Percentiles rank a stretch among this genome's conserved stretches.
Evolutionary conservation across 345 rosid genomes (phyloP).

Genomic region (Citropsis articulata): DNA sequence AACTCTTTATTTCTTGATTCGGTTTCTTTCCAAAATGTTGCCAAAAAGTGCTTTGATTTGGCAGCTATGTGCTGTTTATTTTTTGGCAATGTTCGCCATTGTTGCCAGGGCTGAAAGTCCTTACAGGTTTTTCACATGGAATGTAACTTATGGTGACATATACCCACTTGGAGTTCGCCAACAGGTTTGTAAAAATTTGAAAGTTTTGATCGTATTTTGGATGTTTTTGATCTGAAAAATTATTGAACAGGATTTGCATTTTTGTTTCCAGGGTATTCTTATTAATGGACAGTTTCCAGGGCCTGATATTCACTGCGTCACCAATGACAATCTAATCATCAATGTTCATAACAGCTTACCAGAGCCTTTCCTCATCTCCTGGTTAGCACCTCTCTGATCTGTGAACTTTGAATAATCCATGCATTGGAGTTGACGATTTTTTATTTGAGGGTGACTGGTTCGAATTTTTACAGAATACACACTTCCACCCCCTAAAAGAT

Average conservation of each 20-base stretch:
- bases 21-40: not conserved
- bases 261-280: slow-evolving; percentile 65
- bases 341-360: slow-evolving; percentile 72
- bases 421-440: not conserved
- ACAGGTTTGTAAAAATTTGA: slow-evolving; percentile 32
- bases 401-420: not conserved
- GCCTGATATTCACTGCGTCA: slow-evolving; percentile 69
- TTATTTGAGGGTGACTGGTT: not conserved
- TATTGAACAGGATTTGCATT: not conserved
- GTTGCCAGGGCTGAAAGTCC: slow-evolving; percentile 59
- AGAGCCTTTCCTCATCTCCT: slow-evolving; percentile 86
- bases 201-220: not conserved
- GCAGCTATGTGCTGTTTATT: not conserved
- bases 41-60: not conserved
- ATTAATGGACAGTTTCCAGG: slow-evolving; percentile 97
- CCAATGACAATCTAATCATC: slow-evolving; percentile 85
- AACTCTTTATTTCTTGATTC: not conserved
- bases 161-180: slow-evolving; percentile 78
- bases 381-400: slow-evolving; percentile 29
- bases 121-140: slow-evolving; percentile 74
- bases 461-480: not conserved
- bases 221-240: not conserved
- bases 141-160: slow-evolving; percentile 75
- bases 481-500: not conserved
- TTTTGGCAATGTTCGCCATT: slow-evolving; percentile 5